Base-by-base conservation (phyloP, 202 grass and related monocot species). In the Panicum virgatum region DNA sequence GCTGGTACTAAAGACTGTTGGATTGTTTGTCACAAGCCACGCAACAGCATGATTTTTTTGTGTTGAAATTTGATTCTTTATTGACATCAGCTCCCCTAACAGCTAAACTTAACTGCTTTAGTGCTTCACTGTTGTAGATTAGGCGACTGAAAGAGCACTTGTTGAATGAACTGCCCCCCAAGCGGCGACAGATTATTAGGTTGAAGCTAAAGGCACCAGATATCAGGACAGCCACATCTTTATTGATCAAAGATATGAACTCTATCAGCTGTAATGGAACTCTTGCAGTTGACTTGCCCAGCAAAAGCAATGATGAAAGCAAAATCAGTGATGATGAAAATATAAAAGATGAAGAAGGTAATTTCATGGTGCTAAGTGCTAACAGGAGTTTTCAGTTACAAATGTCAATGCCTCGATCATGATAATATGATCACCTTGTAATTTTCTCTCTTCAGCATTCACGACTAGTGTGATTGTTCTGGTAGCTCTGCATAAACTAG, bases 61-160 rank as follows among this genome's bases (percentile, higher is more conserved):
- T 58, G 57, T 26, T 68, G 34, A 51, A 62, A 81, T 66, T 77
- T 86, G 62, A 69, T 78, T 58, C 22, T 83, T 70, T 79, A 64
- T 53, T 75, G 56, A 18, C 19, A 34, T 45, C 12, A 25, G 36
- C 54, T 40, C 51, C 32, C 64, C 42, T 78, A 74, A 90, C 14
- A 61, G 30, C 57, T 79, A 47, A 51, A 34, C 66, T 74, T 59
- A 38, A n/a, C 30, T 65, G 53, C 30, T 64, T 84, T 45, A 67
- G 43, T 73, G 45, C 32, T 66, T 85, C 62, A 68, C 14, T 85
- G 46, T 37, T 82, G 56, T 66, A 97, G 95, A 92, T 94, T 79
- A 94, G 95, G 59, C 90, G 92, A 53, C 84, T 97, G 77, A 97
- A 97, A 85, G 92, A 92, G 62, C 92, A 97, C 86, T 89, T 97